A percentile compares a stretch with the other conserved stretches of the same genome.
These are phyloP conservation scores for Aspergillus bertholletiae DNA, from an alignment of 495 filamentous ascomycete species.

Conservation along the genomic window DNA sequence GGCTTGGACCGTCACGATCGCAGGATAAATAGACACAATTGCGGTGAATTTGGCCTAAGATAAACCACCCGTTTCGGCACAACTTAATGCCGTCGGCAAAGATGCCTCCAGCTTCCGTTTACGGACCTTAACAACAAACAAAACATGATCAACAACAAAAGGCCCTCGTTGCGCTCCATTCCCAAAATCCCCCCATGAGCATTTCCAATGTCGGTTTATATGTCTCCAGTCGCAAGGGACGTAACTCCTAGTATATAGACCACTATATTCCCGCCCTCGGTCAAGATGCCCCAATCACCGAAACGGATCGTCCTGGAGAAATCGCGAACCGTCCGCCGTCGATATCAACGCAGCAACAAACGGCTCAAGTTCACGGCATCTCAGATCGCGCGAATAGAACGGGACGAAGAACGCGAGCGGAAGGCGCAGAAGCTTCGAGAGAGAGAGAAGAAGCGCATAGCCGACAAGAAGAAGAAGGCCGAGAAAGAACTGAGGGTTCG, in stretches of 20 bases:
- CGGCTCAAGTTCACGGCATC: conserved; percentile 38
- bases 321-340: conserved; percentile 40
- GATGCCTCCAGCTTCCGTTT: conserved; percentile 7
- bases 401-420: conserved; percentile 38
- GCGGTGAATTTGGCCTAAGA: no score
- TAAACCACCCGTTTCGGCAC: conserved; percentile 21
- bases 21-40: no score
- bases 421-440: conserved; percentile 42
- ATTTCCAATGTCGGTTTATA: not conserved
- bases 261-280: conserved; percentile 7
- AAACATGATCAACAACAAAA: not conserved
- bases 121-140: conserved; percentile 1
- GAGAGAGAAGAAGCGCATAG: conserved; percentile 34
- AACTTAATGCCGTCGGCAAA: conserved; percentile 30
- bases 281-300: conserved; percentile 36
- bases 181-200: not conserved
- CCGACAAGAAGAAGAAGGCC: conserved; percentile 42
- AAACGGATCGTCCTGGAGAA: conserved; percentile 44
- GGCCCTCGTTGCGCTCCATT: not conserved
- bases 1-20: no score
- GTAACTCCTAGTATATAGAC: not conserved
- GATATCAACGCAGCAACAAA: conserved; percentile 47
- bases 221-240: not conserved
- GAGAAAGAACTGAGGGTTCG: conserved; percentile 41
- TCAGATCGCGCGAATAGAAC: conserved; percentile 41